Evolutionary conservation across 164 flowering plant genomes (phyloP).

Genomic region (Vitis vinifera): DNA sequence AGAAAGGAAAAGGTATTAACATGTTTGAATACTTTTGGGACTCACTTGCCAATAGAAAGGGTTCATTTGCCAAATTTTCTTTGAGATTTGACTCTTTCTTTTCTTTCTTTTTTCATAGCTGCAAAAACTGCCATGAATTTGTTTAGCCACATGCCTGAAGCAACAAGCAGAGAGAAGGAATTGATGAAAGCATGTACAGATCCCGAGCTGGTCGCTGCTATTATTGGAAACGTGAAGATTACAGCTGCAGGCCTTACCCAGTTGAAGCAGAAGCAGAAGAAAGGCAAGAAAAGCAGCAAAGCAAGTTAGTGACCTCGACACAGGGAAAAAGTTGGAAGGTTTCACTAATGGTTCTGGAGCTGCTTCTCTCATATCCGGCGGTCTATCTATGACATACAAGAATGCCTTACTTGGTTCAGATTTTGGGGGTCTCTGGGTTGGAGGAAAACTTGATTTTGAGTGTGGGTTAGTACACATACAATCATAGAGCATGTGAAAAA

Average conservation of each 20-base stretch:
- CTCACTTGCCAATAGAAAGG: too few species aligned
- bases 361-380: too few species aligned
- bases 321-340: too few species aligned
- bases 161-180: conserved; percentile 84
- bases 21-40: not conserved
- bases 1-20: conserved; percentile 87
- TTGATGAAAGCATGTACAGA: conserved; percentile 96
- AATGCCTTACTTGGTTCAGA: too few species aligned
- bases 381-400: too few species aligned
- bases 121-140: conserved; percentile 90
- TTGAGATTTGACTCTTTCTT: not conserved
- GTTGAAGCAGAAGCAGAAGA: conserved; percentile 90
- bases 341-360: too few species aligned
- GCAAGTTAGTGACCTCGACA: not conserved
- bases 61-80: not conserved
- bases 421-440: too few species aligned
- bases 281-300: conserved; percentile 65
- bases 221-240: conserved; percentile 82
- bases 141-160: conserved; percentile 83
- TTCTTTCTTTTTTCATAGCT: conserved; percentile 37
- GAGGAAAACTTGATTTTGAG: too few species aligned
- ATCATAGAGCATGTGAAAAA: too few species aligned
- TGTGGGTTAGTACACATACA: too few species aligned
- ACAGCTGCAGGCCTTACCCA: conserved; percentile 88
- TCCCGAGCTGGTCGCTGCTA: conserved; percentile 88